Conservation (phyloP, 2,329 filamentous ascomycete genomes). For the Talaromyces funiculosus region DNA sequence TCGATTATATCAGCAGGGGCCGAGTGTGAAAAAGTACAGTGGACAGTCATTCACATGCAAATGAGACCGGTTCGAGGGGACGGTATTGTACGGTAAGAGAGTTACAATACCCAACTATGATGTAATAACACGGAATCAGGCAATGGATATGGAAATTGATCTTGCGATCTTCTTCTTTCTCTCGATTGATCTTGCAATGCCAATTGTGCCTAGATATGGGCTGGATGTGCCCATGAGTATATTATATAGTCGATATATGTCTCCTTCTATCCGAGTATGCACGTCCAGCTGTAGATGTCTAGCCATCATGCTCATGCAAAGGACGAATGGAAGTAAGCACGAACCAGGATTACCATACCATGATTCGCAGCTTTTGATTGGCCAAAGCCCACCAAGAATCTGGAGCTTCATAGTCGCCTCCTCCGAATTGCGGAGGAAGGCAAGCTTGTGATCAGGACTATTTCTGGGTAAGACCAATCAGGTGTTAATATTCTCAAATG, state of each 20-base stretch:
- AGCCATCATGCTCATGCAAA: background rate
- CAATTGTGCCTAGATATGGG: background rate
- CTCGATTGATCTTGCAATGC: background rate
- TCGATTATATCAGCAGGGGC: background rate
- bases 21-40: background rate
- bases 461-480: background rate
- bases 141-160: background rate
- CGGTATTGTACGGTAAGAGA: conserved; percentile 6
- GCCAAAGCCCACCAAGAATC: background rate
- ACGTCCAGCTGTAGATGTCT: background rate
- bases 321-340: conserved; percentile 4
- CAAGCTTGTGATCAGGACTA: conserved; percentile 2
- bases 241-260: background rate
- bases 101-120: background rate
- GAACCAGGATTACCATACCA: background rate
- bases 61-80: background rate
- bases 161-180: background rate
- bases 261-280: background rate
- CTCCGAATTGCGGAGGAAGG: conserved; percentile 6
- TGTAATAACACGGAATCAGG: background rate
- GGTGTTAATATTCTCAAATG: no score
- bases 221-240: background rate
- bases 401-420: background rate
- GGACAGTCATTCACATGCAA: conserved; percentile 10
- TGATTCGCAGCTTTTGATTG: background rate